phyloP scores from a whole-genome alignment of 2,329 filamentous ascomycete species.

The Xenoacremonium recifei region DNA sequence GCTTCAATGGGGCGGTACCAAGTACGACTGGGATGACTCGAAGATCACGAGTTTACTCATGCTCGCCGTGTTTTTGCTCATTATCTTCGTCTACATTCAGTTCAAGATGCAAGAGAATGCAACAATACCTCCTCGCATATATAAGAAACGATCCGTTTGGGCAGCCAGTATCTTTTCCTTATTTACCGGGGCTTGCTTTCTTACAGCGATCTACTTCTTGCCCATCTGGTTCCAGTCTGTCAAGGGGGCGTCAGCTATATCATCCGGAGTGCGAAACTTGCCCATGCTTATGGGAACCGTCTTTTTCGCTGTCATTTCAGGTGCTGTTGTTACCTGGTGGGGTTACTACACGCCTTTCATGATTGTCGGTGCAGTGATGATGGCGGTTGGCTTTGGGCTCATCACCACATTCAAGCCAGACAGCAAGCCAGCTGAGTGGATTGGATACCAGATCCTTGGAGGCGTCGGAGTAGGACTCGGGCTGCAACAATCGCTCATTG shows the following conservation, averaged over 20 bases:
- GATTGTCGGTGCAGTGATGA: constrained; percentile 33
- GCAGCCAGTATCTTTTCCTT: constrained; percentile 35
- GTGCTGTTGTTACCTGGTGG: constrained; percentile 33
- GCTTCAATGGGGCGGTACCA: constrained; percentile 48
- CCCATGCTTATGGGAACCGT: constrained; percentile 39
- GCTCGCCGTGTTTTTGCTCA: constrained; percentile 30
- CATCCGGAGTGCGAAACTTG: constrained; percentile 40
- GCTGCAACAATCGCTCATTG: constrained; percentile 45
- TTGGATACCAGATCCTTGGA: constrained; percentile 40
- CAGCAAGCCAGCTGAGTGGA: constrained; percentile 37
- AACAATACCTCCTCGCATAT: constrained; percentile 42
- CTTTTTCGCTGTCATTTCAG: constrained; percentile 32
- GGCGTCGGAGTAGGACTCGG: constrained; percentile 38
- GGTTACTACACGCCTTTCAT: constrained; percentile 48
- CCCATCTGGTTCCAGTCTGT: constrained; percentile 48
- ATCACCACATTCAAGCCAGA: constrained; percentile 38
- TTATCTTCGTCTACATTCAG: constrained; percentile 37
- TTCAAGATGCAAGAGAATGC: constrained; percentile 38
- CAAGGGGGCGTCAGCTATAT: constrained; percentile 36
- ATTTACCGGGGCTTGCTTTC: constrained; percentile 35
- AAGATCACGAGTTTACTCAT: constrained; percentile 29
- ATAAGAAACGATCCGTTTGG: constrained; percentile 39
- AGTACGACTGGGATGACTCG: constrained; percentile 28
- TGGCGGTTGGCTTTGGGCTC: constrained; percentile 38
- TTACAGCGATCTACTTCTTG: constrained; percentile 36